Conservation (phyloP, 2,329 filamentous ascomycete genomes). For the Pezicula neosporulosa region DNA sequence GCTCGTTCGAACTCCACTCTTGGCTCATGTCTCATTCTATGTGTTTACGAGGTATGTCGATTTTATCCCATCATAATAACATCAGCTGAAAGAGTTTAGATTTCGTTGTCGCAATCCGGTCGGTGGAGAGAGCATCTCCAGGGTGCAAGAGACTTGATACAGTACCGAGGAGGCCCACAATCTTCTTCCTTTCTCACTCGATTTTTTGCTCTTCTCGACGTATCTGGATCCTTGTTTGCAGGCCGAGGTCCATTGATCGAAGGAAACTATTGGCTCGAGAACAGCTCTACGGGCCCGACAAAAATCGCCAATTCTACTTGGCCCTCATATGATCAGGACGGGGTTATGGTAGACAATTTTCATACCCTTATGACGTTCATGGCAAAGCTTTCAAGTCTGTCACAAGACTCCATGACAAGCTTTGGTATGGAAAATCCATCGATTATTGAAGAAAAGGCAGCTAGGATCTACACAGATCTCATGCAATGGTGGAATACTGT, state of each 20-base stretch:
- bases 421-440: constrained; percentile 12
- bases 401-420: constrained; percentile 20
- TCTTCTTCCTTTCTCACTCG: constrained; percentile 23
- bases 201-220: constrained; percentile 26
- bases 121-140: constrained; percentile 26
- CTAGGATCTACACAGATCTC: constrained; percentile 16
- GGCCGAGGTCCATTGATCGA: constrained; percentile 22
- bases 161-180: constrained; percentile 23
- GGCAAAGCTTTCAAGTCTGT: constrained; percentile 23
- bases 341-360: constrained; percentile 22
- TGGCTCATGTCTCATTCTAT: constrained; percentile 26
- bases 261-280: constrained; percentile 27
- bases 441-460: constrained; percentile 11
- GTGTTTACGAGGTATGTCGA: constrained; percentile 25
- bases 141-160: constrained; percentile 26
- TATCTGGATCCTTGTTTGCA: constrained; percentile 24
- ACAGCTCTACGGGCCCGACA: constrained; percentile 1
- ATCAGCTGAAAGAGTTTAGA: constrained; percentile 14
- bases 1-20: constrained; percentile 23
- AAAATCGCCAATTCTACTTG: constrained; percentile 10
- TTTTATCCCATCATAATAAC: no score
- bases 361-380: constrained; percentile 26
- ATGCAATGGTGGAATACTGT: constrained; percentile 22
- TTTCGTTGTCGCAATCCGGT: constrained; percentile 22
- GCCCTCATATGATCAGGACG: constrained; percentile 26